Evolutionary conservation across 2,329 filamentous ascomycete genomes (phyloP).

Genomic region (Penicillium sclerotiorum): DNA sequence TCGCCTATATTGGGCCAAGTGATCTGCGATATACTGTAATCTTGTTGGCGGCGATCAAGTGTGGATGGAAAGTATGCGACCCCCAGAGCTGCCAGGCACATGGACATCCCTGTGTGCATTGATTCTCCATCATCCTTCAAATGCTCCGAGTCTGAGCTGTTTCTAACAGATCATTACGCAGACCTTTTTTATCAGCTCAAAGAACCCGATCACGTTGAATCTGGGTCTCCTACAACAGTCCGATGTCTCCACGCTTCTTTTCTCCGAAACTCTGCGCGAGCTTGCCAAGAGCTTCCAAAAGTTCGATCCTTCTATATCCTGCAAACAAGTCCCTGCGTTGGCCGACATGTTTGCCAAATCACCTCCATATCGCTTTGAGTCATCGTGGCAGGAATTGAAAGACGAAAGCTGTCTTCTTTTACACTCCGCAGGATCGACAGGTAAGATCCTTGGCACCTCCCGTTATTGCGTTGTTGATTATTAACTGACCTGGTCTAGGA

Average conservation of each 20-base stretch:
- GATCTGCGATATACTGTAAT: slow-evolving; percentile 16
- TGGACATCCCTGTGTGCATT: too few species aligned
- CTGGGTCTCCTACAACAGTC: slow-evolving; percentile 16
- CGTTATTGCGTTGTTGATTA: too few species aligned
- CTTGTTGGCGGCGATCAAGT: slow-evolving; percentile 17
- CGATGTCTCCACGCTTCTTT: slow-evolving; percentile 13
- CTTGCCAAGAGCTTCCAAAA: slow-evolving; percentile 13
- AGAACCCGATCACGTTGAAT: slow-evolving; percentile 14
- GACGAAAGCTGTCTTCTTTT: slow-evolving; percentile 13
- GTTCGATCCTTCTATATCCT: slow-evolving; percentile 17
- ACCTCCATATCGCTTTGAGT: slow-evolving; percentile 8
- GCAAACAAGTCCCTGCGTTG: slow-evolving; percentile 15
- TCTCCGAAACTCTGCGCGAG: slow-evolving; percentile 8
- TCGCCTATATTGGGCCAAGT: slow-evolving; percentile 15
- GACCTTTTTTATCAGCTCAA: slow-evolving; percentile 15
- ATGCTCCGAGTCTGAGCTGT: neutral
- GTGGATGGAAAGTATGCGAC: slow-evolving; percentile 17
- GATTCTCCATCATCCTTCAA: too few species aligned
- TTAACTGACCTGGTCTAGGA: slow-evolving; percentile 1
- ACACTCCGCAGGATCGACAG: slow-evolving; percentile 17
- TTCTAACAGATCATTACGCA: neutral
- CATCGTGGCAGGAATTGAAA: slow-evolving; percentile 9
- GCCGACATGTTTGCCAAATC: slow-evolving; percentile 8
- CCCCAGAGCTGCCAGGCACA: too few species aligned
- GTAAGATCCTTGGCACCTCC: neutral